Conservation (phyloP, 2,329 filamentous ascomycete species). For the Colletotrichum zoysiae region DNA sequence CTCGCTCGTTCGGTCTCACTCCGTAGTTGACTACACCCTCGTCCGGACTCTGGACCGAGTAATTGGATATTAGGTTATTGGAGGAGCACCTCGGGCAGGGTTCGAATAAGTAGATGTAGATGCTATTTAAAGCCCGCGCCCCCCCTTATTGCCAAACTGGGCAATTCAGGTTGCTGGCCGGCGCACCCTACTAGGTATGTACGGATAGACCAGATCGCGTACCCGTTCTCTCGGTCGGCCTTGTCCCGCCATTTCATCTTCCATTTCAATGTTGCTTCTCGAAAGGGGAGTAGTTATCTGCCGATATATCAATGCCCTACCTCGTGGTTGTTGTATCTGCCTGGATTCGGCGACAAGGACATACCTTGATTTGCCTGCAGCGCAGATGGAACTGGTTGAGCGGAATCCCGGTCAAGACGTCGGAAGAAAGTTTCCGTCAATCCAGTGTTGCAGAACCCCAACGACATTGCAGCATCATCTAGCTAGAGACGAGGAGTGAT, state of each 20-base stretch:
- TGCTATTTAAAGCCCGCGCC: slow-evolving; percentile 26
- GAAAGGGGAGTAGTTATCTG: neutral
- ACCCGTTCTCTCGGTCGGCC: neutral
- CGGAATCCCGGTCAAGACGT: slow-evolving; percentile 31
- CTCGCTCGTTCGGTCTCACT: slow-evolving; percentile 15
- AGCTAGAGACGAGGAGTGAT: neutral
- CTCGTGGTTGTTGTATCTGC: neutral
- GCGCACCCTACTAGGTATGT: neutral
- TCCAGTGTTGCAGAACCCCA: neutral
- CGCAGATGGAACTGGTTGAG: neutral
- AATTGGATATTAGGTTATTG: slow-evolving; percentile 11
- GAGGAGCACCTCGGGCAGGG: slow-evolving; percentile 5
- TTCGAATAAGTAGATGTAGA: neutral
- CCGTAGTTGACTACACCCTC: neutral
- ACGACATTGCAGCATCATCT: no score
- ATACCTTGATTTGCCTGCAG: neutral
- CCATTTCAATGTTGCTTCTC: neutral
- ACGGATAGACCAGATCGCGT: neutral
- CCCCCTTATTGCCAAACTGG: slow-evolving; percentile 9
- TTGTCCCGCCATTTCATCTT: neutral
- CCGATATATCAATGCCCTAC: neutral
- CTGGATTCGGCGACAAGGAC: neutral
- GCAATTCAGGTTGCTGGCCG: neutral
- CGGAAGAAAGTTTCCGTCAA: neutral
- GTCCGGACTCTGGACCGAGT: slow-evolving; percentile 5